These are phyloP conservation scores for Graphiopsis chlorocephala DNA, from an alignment of 2,329 filamentous ascomycete genomes.

Conservation along the genomic window DNA sequence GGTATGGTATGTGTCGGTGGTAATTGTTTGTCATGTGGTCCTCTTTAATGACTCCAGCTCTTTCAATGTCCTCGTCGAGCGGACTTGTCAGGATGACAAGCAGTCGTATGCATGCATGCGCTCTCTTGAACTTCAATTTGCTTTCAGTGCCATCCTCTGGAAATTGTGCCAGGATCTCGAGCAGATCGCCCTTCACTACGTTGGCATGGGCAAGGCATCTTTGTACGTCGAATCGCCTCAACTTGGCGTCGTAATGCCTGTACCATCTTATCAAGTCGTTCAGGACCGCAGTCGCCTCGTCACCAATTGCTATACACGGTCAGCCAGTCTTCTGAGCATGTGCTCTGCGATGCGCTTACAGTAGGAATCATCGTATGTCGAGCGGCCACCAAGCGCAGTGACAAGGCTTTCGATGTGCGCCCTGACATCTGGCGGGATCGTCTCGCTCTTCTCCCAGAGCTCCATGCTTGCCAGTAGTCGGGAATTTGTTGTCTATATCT, in stretches of 20 bases:
- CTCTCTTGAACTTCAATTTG: slow-evolving; percentile 74
- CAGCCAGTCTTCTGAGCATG: neutral
- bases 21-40: slow-evolving; percentile 88
- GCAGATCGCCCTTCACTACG: slow-evolving; percentile 81
- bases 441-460: slow-evolving; percentile 31
- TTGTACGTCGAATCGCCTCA: slow-evolving; percentile 90
- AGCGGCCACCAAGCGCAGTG: slow-evolving; percentile 65
- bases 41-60: too few relatives aligned
- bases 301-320: slow-evolving; percentile 61
- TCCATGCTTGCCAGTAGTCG: slow-evolving; percentile 23
- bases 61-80: slow-evolving; percentile 63
- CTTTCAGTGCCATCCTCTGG: slow-evolving; percentile 68
- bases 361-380: slow-evolving; percentile 54
- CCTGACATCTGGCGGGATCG: slow-evolving; percentile 85
- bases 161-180: slow-evolving; percentile 86
- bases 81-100: slow-evolving; percentile 94
- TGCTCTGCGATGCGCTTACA: slow-evolving; percentile 24
- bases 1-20: slow-evolving; percentile 83
- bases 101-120: slow-evolving; percentile 83
- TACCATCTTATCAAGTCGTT: slow-evolving; percentile 96
- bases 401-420: slow-evolving; percentile 92
- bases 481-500: neutral
- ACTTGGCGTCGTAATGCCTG: slow-evolving; percentile 71
- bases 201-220: slow-evolving; percentile 90
- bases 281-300: slow-evolving; percentile 86